A percentile compares a stretch with the other conserved stretches of the same genome.
Evolutionary conservation across 257 asterid species (phyloP).

Genomic region (Cordia subcordata): DNA sequence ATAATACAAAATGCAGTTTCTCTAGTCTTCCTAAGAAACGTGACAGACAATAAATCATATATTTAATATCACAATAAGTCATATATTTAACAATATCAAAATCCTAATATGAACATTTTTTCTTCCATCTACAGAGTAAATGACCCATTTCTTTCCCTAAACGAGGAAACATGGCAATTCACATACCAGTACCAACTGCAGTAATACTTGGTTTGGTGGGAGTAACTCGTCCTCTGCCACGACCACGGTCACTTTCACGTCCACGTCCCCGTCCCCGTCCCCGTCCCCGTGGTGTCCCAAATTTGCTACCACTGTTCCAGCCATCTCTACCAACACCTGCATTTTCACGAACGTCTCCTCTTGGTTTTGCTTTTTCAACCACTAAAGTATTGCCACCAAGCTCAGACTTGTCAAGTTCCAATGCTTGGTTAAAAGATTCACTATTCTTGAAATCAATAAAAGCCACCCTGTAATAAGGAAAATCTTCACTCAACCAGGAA

Average conservation of each 20-base stretch:
- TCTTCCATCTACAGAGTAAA: neutral
- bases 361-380: conserved; percentile 67
- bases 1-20: no score
- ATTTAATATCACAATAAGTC: no score
- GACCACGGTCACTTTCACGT: conserved; percentile 26
- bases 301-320: conserved; percentile 10
- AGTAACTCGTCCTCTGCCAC: conserved; percentile 44
- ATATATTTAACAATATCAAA: no score
- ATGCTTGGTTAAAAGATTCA: conserved; percentile 45
- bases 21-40: no score
- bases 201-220: conserved; percentile 37
- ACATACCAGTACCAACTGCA: conserved; percentile 39
- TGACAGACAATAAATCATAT: no score
- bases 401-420: conserved; percentile 47
- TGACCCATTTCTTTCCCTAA: neutral
- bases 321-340: conserved; percentile 16
- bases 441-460: conserved; percentile 48
- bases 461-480: conserved; percentile 47
- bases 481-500: neutral
- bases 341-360: conserved; percentile 27
- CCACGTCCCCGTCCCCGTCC: conserved; percentile 29
- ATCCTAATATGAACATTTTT: no score
- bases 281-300: conserved; percentile 15
- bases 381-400: conserved; percentile 30
- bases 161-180: neutral